Base-by-base conservation (phyloP, 495 filamentous ascomycete genomes). In the Schizothecium vesticola region DNA sequence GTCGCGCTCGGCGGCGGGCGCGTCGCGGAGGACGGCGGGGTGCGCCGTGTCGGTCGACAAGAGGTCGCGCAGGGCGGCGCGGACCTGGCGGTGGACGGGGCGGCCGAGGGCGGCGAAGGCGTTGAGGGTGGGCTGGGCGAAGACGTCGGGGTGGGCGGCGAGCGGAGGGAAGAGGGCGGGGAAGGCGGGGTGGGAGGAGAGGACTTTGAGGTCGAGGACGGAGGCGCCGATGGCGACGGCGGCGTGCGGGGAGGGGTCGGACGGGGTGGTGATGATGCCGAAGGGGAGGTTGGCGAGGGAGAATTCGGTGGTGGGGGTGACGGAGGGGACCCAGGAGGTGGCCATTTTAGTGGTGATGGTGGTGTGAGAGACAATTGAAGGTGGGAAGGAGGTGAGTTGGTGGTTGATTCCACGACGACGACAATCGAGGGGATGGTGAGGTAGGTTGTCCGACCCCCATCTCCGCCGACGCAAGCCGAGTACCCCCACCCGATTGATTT, bases 221-320 rank as follows among this genome's bases (percentile, higher is more conserved):
- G 90, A 80, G 55, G 87, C 82, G 28, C 94, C 92, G 69, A 97
- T 91, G 36, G 92, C 91, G 60, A 92, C 81, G n/a, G 91, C 94
- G 10, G 87, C 84, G 28, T 88, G 89, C 4, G 85, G 88, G 36
- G 80, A 77, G 3, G 82, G 76, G 69, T 85, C 78, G 19, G 78
- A 73, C 2, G 82, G 69, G 0, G 89, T 89, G 63, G 81, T 86
- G 75, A 97, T 91, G 77, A 97, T 93, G 70, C 94, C 94, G 77
- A 98, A 96, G 19, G 94, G 94, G 69, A 98, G 90, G 78, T 98
- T 97, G 71, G 88, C 84, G 59, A 98, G 81, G 16, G 93, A 95
- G 80, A 98, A 98, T 66, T 79, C 79, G 59, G 73, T 78, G 19
- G 76, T 67, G 25, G 78, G 71, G 51, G 71, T 67, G 63, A 80